phyloP scores from a whole-genome alignment of 352 stramenopile genomes.

The Pythium sp. region DNA sequence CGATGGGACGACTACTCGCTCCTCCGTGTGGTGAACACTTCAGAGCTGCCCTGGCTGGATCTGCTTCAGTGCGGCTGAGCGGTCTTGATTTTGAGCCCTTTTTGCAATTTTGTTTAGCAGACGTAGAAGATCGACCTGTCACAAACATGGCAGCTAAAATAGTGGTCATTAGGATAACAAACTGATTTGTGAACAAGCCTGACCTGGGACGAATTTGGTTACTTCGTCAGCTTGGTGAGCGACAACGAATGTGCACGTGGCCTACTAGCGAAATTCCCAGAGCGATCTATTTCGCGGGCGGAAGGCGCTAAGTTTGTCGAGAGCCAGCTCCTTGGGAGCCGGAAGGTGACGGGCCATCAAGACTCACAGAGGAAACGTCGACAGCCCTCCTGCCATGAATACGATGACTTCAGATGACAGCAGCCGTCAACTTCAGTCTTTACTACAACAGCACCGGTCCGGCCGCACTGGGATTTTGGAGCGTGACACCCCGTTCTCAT shows the following conservation, averaged over 20 bases:
- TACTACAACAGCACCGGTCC: background rate
- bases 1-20: background rate
- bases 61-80: slow-evolving; percentile 5
- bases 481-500: slow-evolving; percentile 12
- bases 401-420: background rate
- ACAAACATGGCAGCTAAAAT: no score
- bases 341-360: background rate
- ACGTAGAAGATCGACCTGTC: background rate
- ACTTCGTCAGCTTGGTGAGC: background rate
- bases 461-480: background rate
- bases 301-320: background rate
- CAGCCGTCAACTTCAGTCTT: background rate
- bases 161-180: no score
- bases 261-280: background rate
- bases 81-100: background rate
- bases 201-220: no score
- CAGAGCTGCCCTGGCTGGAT: background rate
- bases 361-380: background rate
- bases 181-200: background rate
- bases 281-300: background rate
- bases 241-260: background rate
- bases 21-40: background rate
- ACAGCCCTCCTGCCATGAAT: background rate
- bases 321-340: background rate
- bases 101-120: background rate